Base-by-base conservation (phyloP, 805 yeast genomes). In the Hanseniaspora opuntiae region DNA sequence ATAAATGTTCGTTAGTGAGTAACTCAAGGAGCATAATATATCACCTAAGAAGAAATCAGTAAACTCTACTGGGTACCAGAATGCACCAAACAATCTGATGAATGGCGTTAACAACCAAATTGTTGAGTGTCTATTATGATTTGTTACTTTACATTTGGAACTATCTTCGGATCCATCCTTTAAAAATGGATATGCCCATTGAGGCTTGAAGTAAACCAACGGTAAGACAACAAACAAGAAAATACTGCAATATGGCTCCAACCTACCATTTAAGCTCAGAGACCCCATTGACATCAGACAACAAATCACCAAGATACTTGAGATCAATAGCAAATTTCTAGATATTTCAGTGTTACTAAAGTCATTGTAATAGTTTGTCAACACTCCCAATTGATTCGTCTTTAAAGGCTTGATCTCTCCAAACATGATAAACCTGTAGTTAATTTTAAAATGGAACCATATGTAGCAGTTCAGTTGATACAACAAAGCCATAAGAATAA, bases 21-120 rank as follows among this genome's bases (percentile, higher is more conserved):
- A 93, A 0, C 96, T 85, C 61, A 93, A 71, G 30, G 95, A 84
- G 66, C 95, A 85, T 50, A 90, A 71, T 32, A 93, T 81, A 66
- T 93, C 98, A 20, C 97, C 98, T 46, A 90, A 58, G 64, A 86
- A 87, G 72, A 93, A 90, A 67, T 93, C 98, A 54, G 89, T 75
- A 63, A 93, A 93, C 68, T 90, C 97, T 52, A 93, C 97, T 0
- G 97, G 96, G 62, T 83, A 93, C 41, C 88, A 71, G 0, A 97
- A 97, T 1, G 95, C 84, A 10, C 85, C 71, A 0, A 82, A 33
- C 47, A 93, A 69, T 61, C 98, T 73, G 74, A 89, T 77, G 1
- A 81, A 54, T 0, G 94, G 81, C 14, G 81, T 68, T 19, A 82
- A 70, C 2, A 90, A 61, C 97, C 97, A 93, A 19, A 45, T 47